A percentile compares a stretch with the other conserved stretches of the same genome.
These are phyloP conservation scores for Vinca minor DNA, from an alignment of 257 asterid genomes.

Conservation along the genomic window DNA sequence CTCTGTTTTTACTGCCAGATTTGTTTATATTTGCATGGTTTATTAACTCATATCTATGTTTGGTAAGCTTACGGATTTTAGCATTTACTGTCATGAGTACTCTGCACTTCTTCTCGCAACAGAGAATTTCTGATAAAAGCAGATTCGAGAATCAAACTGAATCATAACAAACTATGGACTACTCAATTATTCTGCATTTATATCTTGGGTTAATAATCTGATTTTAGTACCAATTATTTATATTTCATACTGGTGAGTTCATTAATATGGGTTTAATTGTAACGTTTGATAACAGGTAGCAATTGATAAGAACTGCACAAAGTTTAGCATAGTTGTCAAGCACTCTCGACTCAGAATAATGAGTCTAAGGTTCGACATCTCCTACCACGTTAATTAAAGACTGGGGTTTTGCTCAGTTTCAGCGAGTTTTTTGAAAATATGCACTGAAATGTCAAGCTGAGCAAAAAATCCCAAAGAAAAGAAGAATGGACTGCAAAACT, in stretches of 20 bases:
- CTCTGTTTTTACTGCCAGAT: constrained; percentile 22
- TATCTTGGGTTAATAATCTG: not conserved
- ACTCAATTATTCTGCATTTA: constrained; percentile 4
- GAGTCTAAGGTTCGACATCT: no score
- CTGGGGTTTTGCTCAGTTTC: no score
- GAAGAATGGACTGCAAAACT: not conserved
- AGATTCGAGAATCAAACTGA: constrained; percentile 11
- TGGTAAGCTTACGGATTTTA: constrained; percentile 20
- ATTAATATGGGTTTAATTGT: not conserved
- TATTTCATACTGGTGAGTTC: not conserved
- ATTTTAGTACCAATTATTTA: not conserved
- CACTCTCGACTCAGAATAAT: no score
- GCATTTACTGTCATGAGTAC: constrained; percentile 19
- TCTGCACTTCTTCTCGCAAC: constrained; percentile 4
- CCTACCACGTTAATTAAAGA: no score
- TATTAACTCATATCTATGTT: constrained; percentile 15
- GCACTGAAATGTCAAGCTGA: not conserved
- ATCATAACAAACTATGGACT: constrained; percentile 1
- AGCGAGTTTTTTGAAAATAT: not conserved
- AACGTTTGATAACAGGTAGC: not conserved
- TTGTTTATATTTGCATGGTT: constrained; percentile 19
- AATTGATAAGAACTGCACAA: not conserved
- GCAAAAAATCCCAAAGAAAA: not conserved
- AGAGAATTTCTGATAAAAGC: constrained; percentile 15
- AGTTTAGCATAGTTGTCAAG: not conserved